Conservation (phyloP, 345 rosid species). For the Rhodamnia argentea region DNA sequence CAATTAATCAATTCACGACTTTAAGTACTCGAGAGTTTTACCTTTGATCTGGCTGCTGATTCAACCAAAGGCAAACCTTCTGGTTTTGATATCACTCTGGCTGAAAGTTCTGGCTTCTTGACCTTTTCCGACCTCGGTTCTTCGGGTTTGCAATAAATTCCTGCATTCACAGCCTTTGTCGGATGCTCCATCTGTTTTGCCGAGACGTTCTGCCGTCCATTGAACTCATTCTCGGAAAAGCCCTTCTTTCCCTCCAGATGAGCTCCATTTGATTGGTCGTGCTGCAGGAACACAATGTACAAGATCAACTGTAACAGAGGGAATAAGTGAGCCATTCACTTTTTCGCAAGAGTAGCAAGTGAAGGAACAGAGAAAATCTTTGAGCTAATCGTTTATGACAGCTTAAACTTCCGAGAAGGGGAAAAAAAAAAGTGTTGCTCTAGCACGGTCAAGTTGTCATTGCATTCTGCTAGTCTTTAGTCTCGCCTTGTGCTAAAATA, state of each 20-base stretch:
- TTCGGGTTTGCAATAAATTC: background rate
- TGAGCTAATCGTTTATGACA: background rate
- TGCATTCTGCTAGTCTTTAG: background rate
- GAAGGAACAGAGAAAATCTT: background rate
- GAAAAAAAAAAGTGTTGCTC: background rate
- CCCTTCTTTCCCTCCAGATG: background rate
- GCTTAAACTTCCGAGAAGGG: background rate
- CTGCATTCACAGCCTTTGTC: accelerated
- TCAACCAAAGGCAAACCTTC: background rate
- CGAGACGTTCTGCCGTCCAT: accelerated
- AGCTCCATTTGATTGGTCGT: background rate
- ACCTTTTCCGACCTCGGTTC: background rate
- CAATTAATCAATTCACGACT: background rate
- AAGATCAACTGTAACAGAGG: background rate
- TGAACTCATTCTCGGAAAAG: background rate
- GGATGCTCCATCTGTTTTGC: background rate
- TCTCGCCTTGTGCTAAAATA: background rate
- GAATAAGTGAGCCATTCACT: background rate
- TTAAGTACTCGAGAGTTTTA: background rate
- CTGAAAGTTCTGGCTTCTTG: background rate
- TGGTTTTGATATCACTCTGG: background rate
- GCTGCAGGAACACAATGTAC: background rate
- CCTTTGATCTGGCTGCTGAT: background rate
- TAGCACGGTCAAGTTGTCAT: background rate
- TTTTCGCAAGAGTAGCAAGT: background rate